phyloP scores from a whole-genome alignment of 192 early-diverging fungal species.

The Lunasporangiospora selenospora region DNA sequence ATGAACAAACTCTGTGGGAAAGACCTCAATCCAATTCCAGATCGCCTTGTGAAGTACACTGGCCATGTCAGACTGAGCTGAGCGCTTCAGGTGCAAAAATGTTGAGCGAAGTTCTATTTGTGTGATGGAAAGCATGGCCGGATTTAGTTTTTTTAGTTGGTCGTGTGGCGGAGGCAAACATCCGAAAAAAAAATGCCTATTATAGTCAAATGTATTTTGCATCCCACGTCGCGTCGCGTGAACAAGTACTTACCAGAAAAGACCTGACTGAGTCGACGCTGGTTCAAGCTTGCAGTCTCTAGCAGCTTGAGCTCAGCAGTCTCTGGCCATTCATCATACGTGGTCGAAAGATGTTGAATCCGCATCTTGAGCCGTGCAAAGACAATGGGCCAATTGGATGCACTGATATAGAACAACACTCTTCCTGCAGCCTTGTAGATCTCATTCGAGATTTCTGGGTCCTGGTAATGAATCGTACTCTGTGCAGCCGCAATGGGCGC shows the following conservation, averaged over 20 bases:
- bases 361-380: slow-evolving; percentile 74
- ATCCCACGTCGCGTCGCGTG: no score
- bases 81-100: slow-evolving; percentile 66
- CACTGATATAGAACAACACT: slow-evolving; percentile 86
- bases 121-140: no score
- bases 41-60: slow-evolving; percentile 81
- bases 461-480: slow-evolving; percentile 10
- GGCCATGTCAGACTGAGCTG: slow-evolving; percentile 78
- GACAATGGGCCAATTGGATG: slow-evolving; percentile 88
- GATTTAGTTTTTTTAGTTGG: no score
- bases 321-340: slow-evolving; percentile 71
- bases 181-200: no score
- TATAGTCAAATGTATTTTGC: no score
- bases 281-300: slow-evolving; percentile 86
- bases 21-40: slow-evolving; percentile 94
- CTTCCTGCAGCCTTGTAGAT: slow-evolving; percentile 85
- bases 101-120: slow-evolving; percentile 54
- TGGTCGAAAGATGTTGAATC: slow-evolving; percentile 67
- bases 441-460: slow-evolving; percentile 66
- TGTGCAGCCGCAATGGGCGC: slow-evolving; percentile 43
- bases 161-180: no score
- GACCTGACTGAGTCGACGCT: slow-evolving; percentile 70
- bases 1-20: slow-evolving; percentile 82
- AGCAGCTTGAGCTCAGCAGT: slow-evolving; percentile 86
- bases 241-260: slow-evolving; percentile 58